phyloP scores from a whole-genome alignment of 371 early-diverging fungal species.

The Lichtheimia ramosa region DNA sequence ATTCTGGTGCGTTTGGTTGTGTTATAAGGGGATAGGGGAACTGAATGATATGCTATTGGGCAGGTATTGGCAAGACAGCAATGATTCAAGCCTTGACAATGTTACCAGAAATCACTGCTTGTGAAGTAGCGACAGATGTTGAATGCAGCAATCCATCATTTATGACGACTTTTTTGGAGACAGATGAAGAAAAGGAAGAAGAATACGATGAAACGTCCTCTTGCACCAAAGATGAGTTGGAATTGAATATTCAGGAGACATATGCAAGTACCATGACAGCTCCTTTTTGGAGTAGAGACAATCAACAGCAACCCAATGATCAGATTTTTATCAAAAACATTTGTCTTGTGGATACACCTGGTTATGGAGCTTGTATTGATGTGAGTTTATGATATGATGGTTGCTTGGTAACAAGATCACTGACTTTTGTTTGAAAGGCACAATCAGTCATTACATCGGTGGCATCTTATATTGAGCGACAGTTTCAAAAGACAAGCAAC shows the following conservation, averaged over 20 bases:
- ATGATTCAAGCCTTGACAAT: constrained; percentile 44
- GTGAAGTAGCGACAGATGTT: constrained; percentile 21
- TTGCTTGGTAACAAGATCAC: background rate
- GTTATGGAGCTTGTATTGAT: constrained; percentile 55
- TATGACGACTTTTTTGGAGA: constrained; percentile 1
- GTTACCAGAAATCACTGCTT: constrained; percentile 36
- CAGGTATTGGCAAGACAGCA: constrained; percentile 54
- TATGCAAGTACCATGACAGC: constrained; percentile 38
- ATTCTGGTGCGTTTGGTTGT: constrained; percentile 39
- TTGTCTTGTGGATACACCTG: constrained; percentile 60
- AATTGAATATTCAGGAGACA: constrained; percentile 23
- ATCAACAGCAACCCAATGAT: constrained; percentile 10
- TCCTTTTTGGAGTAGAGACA: constrained; percentile 9
- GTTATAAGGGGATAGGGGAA: background rate
- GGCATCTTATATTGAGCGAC: constrained; percentile 34
- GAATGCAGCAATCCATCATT: constrained; percentile 5
- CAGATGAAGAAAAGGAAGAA: constrained; percentile 4
- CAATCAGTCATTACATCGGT: constrained; percentile 30
- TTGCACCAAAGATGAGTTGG: background rate
- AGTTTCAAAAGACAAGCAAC: constrained; percentile 32
- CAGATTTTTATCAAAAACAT: constrained; percentile 27
- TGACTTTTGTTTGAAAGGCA: constrained; percentile 18
- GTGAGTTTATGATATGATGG: constrained; percentile 21
- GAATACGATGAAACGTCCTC: background rate
- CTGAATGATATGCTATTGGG: background rate